Conservation (phyloP, 1,284 basidiomycete species). For the Tremellales sp. region DNA sequence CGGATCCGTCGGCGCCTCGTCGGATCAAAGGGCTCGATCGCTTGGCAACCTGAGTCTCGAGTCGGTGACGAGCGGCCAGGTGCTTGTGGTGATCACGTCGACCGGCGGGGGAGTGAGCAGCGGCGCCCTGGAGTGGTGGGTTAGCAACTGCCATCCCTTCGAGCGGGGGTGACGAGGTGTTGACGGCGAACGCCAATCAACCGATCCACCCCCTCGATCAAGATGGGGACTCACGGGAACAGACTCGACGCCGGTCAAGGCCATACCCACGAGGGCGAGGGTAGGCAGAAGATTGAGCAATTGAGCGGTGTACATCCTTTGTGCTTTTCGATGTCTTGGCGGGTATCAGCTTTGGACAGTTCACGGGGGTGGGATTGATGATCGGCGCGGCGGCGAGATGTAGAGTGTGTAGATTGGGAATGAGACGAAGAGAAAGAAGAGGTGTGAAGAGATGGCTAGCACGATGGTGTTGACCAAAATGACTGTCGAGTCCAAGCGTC, state of each 20-base stretch:
- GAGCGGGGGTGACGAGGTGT: background rate
- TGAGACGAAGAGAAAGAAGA: no score
- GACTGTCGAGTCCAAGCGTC: no score
- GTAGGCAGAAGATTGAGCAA: slow-evolving; percentile 25
- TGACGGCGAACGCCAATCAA: background rate
- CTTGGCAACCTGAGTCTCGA: slow-evolving; percentile 13
- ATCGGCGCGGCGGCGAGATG: no score
- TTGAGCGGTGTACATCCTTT: background rate
- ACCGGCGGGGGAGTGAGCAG: background rate
- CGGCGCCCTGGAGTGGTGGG: background rate
- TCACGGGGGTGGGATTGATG: no score
- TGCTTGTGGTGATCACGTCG: slow-evolving; percentile 24
- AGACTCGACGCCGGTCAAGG: slow-evolving; percentile 26
- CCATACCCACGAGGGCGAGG: slow-evolving; percentile 25
- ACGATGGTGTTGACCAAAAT: no score
- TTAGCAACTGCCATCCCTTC: background rate
- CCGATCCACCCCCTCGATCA: no score
- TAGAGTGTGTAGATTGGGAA: no score
- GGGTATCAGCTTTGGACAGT: no score
- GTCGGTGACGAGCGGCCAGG: slow-evolving; percentile 19
- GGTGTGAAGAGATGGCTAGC: no score
- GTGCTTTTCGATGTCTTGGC: no score
- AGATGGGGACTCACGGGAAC: slow-evolving; percentile 21
- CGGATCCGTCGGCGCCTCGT: slow-evolving; percentile 39
- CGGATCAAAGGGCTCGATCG: slow-evolving; percentile 12